Conservation (phyloP, 805 yeast genomes). For the Maudiozyma serrabonitensis region DNA sequence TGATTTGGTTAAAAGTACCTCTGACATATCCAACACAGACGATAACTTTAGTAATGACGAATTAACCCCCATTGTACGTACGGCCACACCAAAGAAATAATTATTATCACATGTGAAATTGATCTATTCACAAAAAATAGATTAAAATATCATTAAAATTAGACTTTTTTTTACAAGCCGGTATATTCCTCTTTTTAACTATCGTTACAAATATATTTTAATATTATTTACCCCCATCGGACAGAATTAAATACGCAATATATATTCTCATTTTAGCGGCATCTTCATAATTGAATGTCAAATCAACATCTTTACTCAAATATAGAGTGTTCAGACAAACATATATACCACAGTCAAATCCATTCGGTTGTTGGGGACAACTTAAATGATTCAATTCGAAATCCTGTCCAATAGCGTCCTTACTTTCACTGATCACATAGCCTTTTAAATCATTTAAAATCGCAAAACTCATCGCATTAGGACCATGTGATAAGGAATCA, state of each 20-base stretch:
- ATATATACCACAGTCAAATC: conserved; percentile 92
- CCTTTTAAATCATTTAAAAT: conserved; percentile 41
- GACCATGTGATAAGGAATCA: conserved; percentile 56
- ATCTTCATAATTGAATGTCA: conserved; percentile 55
- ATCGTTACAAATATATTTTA: too few species aligned
- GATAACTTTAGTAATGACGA: too few species aligned
- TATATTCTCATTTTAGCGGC: conserved; percentile 55
- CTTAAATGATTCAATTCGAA: conserved; percentile 26
- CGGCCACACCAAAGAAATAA: too few species aligned
- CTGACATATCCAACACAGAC: too few species aligned
- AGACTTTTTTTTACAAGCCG: too few species aligned
- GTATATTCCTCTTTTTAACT: too few species aligned
- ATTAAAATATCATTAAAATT: too few species aligned
- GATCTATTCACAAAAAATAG: too few species aligned
- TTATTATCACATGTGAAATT: too few species aligned
- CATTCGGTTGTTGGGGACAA: conserved; percentile 85
- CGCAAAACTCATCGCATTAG: conserved; percentile 26
- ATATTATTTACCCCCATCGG: not conserved
- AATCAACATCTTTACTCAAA: conserved; percentile 40
- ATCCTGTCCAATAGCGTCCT: conserved; percentile 30
- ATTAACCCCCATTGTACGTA: too few species aligned
- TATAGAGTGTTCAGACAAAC: conserved; percentile 69
- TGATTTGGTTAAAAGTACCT: too few species aligned
- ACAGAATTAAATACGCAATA: conserved; percentile 26
- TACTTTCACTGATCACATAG: conserved; percentile 63